Evolutionary conservation across 306 rosid species (phyloP).

Genomic region (Trifolium repens): DNA sequence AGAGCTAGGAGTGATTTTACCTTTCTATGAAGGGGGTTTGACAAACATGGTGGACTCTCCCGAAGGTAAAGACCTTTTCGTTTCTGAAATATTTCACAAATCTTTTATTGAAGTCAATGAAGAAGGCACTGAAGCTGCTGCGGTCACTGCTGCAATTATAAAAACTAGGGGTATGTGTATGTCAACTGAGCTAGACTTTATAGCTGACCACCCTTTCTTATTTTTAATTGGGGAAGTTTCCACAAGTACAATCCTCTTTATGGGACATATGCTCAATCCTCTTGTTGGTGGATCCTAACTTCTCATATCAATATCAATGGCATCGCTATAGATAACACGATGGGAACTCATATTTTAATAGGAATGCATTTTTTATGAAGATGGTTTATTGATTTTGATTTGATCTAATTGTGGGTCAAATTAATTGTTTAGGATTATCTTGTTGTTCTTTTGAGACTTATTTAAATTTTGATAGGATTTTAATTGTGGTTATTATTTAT

Average conservation of each 20-base stretch:
- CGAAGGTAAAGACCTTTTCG: not conserved
- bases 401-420: too few relatives aligned
- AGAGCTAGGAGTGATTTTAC: not conserved
- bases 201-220: conserved; percentile 5
- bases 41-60: not conserved
- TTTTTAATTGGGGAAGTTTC: not conserved
- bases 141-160: not conserved
- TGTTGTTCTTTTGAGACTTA: too few relatives aligned
- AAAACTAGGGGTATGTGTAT: too few relatives aligned
- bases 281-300: not conserved
- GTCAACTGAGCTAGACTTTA: not conserved
- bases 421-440: too few relatives aligned
- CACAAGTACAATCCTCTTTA: not conserved
- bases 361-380: too few relatives aligned
- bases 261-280: not conserved
- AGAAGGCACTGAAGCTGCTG: not conserved
- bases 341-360: too few relatives aligned
- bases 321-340: too few relatives aligned
- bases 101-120: not conserved
- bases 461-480: too few relatives aligned
- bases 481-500: too few relatives aligned
- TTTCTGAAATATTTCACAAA: not conserved
- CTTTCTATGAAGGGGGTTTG: not conserved
- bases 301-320: not conserved
- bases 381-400: too few relatives aligned